phyloP scores from a whole-genome alignment of 257 asterid species.

The Coffea canephora region DNA sequence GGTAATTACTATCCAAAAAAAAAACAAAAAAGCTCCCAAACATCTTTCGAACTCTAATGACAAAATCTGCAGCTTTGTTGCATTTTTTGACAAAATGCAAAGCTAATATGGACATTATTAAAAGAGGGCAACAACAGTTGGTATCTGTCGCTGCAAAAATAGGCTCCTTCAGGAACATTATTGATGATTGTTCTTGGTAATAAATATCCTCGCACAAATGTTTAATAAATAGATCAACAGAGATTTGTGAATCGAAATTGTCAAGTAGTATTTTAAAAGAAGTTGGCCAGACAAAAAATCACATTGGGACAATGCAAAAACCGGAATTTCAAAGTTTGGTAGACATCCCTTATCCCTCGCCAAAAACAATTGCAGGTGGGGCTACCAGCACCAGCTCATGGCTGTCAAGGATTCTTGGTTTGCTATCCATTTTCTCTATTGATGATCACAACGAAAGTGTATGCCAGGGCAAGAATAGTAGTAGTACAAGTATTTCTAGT shows the following conservation, averaged over 20 bases:
- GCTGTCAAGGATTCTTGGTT: background rate
- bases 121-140: too few species aligned
- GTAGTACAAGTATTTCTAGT: background rate
- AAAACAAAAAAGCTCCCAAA: too few species aligned
- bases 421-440: background rate
- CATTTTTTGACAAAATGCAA: too few species aligned
- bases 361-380: background rate
- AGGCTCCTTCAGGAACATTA: too few species aligned
- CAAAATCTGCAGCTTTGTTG: too few species aligned
- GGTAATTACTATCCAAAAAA: too few species aligned
- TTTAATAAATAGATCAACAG: too few species aligned
- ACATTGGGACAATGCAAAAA: background rate
- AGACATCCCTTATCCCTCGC: background rate
- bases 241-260: background rate
- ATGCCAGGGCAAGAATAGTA: background rate
- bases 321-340: background rate
- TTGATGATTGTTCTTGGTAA: too few species aligned
- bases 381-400: background rate
- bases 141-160: too few species aligned
- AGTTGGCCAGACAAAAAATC: background rate
- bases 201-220: too few species aligned
- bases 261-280: background rate
- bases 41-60: too few species aligned
- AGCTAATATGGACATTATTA: too few species aligned
- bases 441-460: background rate